Conservation (phyloP, 768 basidiomycete species). For the Naganishia vishniacii region DNA sequence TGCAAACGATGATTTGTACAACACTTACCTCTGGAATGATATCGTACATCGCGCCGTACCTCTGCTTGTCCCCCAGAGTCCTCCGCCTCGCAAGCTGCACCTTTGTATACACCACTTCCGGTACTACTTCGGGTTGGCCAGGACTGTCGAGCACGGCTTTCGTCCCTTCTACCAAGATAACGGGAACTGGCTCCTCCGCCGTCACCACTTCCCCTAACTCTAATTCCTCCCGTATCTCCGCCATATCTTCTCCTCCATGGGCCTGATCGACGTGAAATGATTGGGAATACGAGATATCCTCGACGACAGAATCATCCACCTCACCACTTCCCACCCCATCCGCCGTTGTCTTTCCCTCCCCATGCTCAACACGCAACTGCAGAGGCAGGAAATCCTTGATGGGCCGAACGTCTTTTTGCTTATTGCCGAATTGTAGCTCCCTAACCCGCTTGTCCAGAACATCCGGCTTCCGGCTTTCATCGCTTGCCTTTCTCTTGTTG, state of each 20-base stretch:
- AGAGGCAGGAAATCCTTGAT: conserved; percentile 1
- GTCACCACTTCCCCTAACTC: neutral
- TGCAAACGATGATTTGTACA: neutral
- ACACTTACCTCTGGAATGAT: conserved; percentile 1
- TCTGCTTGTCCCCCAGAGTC: neutral
- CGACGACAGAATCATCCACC: neutral
- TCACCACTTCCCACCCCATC: neutral
- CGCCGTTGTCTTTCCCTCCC: too few relatives aligned
- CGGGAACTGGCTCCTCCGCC: neutral
- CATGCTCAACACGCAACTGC: neutral
- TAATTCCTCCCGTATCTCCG: neutral
- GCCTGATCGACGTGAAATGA: neutral
- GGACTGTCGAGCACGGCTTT: neutral
- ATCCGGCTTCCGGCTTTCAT: neutral
- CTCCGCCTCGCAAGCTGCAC: neutral
- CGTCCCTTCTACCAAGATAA: neutral
- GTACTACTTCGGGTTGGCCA: too few relatives aligned
- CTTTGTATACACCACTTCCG: neutral
- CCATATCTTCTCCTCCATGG: too few relatives aligned
- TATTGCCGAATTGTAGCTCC: neutral
- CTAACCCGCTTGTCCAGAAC: neutral
- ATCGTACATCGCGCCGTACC: neutral
- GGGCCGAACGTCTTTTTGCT: neutral
- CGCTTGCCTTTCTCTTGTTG: neutral
- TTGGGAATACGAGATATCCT: conserved; percentile 6